phyloP scores from a whole-genome alignment of 306 rosid species.

The Erythrophleum fordii region DNA sequence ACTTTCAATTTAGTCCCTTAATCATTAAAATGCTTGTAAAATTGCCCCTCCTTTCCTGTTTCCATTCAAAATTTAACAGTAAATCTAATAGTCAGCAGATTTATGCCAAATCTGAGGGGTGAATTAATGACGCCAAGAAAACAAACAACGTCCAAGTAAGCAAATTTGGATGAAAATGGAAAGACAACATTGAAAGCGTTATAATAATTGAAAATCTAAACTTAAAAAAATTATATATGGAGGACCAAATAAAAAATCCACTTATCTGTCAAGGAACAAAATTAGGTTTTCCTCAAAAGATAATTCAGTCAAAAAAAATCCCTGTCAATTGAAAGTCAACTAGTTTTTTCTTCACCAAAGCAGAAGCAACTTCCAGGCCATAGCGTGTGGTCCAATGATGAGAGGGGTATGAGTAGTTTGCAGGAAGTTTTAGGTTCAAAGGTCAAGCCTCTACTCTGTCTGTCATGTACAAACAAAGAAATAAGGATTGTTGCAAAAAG shows the following conservation, averaged over 20 bases:
- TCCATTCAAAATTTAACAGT: background rate
- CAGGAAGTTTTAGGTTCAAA: background rate
- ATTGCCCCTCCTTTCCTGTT: background rate
- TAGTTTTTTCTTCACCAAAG: background rate
- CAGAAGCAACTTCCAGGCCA: background rate
- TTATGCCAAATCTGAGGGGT: background rate
- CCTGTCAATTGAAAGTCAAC: background rate
- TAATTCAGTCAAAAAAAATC: background rate
- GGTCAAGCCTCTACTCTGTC: background rate
- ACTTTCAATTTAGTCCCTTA: background rate
- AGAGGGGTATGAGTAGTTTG: background rate
- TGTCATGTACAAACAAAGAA: background rate
- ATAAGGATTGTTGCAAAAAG: background rate
- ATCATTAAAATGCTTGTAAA: background rate
- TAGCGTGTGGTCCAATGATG: background rate
- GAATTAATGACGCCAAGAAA: background rate
- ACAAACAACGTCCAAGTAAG: too few species aligned
- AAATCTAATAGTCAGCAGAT: background rate
- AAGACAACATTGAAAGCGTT: background rate
- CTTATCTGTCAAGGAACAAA: background rate
- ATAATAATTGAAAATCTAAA: background rate
- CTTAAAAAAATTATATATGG: background rate
- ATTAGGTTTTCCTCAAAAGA: too few species aligned
- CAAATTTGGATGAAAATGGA: background rate
- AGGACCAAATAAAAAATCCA: background rate